phyloP scores from a whole-genome alignment of 2,329 filamentous ascomycete species.

The Acarospora socialis region DNA sequence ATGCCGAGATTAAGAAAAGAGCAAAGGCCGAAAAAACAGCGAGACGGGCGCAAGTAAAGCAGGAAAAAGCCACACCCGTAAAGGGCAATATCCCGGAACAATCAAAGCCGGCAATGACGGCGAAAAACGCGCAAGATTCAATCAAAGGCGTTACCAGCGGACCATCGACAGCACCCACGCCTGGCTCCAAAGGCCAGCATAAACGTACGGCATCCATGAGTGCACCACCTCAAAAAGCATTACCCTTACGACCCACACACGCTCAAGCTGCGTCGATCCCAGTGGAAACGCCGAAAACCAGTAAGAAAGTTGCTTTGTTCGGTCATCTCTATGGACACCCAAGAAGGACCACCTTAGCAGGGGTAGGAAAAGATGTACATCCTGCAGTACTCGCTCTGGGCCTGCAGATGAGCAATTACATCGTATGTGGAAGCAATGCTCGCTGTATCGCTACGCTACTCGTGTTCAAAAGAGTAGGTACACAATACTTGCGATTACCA shows the following conservation, averaged over 20 bases:
- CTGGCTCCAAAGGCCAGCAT: constrained; percentile 17
- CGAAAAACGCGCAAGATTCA: constrained; percentile 11
- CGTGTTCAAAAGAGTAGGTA: constrained; percentile 68
- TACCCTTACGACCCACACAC: constrained; percentile 25
- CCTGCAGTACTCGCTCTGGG: constrained; percentile 73
- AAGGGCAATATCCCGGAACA: constrained; percentile 15
- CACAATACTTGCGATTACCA: constrained; percentile 1
- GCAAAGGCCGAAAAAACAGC: constrained; percentile 87
- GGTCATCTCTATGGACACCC: constrained; percentile 69
- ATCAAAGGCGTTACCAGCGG: constrained; percentile 17
- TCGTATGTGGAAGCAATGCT: constrained; percentile 77
- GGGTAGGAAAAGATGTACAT: constrained; percentile 59
- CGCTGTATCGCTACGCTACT: constrained; percentile 75
- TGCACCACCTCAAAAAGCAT: constrained; percentile 16
- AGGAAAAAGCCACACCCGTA: constrained; percentile 25
- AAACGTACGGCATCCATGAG: constrained; percentile 20
- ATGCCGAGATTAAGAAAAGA: constrained; percentile 73
- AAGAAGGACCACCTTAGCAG: constrained; percentile 49
- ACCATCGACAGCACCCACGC: constrained; percentile 16
- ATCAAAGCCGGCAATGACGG: constrained; percentile 14
- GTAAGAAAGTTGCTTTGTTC: constrained; percentile 61
- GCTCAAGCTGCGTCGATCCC: constrained; percentile 24
- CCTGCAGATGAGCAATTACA: constrained; percentile 79
- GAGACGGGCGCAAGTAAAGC: constrained; percentile 58
- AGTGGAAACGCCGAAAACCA: constrained; percentile 35